These are phyloP conservation scores for Lipomyces starkeyi DNA, from an alignment of 805 yeast genomes.

Conservation along the genomic window DNA sequence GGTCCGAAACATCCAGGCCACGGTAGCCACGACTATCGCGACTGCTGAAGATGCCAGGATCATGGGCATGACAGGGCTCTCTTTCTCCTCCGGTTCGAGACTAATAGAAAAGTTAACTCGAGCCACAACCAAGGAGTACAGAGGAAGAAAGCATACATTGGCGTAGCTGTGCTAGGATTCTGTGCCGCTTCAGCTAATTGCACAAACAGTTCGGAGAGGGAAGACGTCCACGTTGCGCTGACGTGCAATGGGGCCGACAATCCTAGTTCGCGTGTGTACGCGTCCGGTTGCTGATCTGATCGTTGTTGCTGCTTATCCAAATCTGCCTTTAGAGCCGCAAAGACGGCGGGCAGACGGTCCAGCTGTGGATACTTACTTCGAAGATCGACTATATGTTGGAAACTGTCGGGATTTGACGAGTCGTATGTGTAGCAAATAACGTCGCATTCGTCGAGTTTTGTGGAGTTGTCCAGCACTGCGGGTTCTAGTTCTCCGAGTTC, in stretches of 20 bases:
- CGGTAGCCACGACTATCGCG: conserved; percentile 65
- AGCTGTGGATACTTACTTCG: conserved; percentile 59
- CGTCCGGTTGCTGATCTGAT: conserved; percentile 84
- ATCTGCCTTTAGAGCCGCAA: conserved; percentile 94
- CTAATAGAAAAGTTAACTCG: neutral
- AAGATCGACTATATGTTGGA: conserved; percentile 78
- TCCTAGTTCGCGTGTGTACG: conserved; percentile 67
- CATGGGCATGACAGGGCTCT: conserved; percentile 56
- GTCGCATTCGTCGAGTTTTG: conserved; percentile 82
- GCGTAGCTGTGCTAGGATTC: conserved; percentile 74
- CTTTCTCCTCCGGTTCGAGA: conserved; percentile 58
- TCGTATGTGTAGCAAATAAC: conserved; percentile 90
- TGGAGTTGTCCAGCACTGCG: conserved; percentile 74
- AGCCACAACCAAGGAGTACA: neutral
- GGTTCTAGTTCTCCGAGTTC: conserved; percentile 88
- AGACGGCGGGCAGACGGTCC: conserved; percentile 76
- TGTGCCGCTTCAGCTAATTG: conserved; percentile 89
- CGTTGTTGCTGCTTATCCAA: conserved; percentile 94
- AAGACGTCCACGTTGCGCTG: conserved; percentile 87
- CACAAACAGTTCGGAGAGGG: conserved; percentile 76
- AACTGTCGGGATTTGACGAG: conserved; percentile 94
- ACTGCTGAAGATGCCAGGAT: conserved; percentile 74
- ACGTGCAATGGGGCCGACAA: conserved; percentile 88
- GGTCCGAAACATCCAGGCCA: conserved; percentile 66
- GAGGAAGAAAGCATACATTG: conserved; percentile 26